These are phyloP conservation scores for Entomortierella lignicola DNA, from an alignment of 192 early-diverging fungal species.

Conservation along the genomic window DNA sequence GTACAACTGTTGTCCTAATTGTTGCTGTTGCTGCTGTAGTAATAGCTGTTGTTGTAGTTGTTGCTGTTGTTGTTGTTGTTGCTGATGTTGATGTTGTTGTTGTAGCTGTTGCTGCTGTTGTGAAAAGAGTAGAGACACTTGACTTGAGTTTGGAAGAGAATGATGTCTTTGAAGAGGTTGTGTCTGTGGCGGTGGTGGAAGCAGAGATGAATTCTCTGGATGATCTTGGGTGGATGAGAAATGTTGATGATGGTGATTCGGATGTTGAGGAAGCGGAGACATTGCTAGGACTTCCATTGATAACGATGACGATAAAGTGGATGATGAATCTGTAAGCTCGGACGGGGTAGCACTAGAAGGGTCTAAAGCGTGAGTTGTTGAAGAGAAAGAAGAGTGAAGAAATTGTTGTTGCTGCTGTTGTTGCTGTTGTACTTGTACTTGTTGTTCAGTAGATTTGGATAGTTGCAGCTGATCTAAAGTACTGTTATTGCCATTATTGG, in stretches of 20 bases:
- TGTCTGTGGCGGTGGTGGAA: conserved; percentile 12
- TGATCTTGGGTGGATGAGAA: neutral
- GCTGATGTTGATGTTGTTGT: neutral
- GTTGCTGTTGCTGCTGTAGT: neutral
- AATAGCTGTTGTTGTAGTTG: conserved; percentile 3
- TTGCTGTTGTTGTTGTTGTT: neutral
- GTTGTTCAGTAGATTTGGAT: neutral
- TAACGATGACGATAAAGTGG: no score
- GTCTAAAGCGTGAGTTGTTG: neutral
- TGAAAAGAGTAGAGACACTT: neutral
- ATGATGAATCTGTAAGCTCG: neutral
- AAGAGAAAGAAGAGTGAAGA: conserved; percentile 2
- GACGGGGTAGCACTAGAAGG: neutral
- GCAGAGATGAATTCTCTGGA: neutral
- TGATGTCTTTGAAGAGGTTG: conserved; percentile 6
- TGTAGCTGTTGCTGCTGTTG: conserved; percentile 5
- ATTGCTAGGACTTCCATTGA: conserved; percentile 39
- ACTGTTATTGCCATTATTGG: conserved; percentile 7
- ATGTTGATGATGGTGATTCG: conserved; percentile 15
- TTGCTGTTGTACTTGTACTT: conserved; percentile 7
- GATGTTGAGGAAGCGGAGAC: conserved; percentile 20
- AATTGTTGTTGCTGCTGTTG: conserved; percentile 8
- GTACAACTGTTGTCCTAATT: neutral
- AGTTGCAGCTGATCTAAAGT: neutral
- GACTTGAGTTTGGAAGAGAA: conserved; percentile 4